These are phyloP conservation scores for Amanita pallidorosea DNA, from an alignment of 768 basidiomycete genomes.

Conservation along the genomic window DNA sequence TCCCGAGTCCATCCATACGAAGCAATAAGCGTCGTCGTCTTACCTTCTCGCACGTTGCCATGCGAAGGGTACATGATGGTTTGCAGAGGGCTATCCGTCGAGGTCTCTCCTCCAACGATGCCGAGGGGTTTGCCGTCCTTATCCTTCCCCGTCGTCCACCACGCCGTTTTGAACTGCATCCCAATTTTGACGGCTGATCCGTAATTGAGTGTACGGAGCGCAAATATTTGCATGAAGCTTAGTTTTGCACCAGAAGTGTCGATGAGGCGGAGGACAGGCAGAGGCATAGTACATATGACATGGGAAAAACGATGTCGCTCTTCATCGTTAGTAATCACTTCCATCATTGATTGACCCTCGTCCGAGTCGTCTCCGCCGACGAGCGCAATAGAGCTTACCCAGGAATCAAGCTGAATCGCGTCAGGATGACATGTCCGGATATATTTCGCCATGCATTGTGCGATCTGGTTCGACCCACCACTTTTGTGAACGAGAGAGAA, in stretches of 20 bases:
- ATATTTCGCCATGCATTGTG: background rate
- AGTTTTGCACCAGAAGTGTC: slow-evolving; percentile 16
- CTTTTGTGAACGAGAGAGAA: background rate
- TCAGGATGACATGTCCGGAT: background rate
- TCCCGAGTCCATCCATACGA: background rate
- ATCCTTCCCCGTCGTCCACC: slow-evolving; percentile 17
- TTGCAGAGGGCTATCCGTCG: background rate
- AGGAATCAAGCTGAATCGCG: background rate
- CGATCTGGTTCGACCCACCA: background rate
- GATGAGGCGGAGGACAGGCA: slow-evolving; percentile 18
- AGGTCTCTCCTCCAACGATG: background rate
- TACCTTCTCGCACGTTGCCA: background rate
- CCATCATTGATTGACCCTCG: background rate
- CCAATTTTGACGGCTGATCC: background rate
- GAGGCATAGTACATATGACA: slow-evolving; percentile 22
- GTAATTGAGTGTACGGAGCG: background rate
- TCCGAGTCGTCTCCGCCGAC: background rate
- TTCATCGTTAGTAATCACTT: background rate
- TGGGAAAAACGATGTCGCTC: slow-evolving; percentile 7
- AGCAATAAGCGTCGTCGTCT: background rate
- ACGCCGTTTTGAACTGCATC: background rate
- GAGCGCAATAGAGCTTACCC: background rate
- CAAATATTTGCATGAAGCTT: slow-evolving; percentile 2
- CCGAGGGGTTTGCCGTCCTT: background rate
- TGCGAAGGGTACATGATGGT: background rate